Conservation (phyloP, 208 protist species). For the Naegleria fowleri region DNA sequence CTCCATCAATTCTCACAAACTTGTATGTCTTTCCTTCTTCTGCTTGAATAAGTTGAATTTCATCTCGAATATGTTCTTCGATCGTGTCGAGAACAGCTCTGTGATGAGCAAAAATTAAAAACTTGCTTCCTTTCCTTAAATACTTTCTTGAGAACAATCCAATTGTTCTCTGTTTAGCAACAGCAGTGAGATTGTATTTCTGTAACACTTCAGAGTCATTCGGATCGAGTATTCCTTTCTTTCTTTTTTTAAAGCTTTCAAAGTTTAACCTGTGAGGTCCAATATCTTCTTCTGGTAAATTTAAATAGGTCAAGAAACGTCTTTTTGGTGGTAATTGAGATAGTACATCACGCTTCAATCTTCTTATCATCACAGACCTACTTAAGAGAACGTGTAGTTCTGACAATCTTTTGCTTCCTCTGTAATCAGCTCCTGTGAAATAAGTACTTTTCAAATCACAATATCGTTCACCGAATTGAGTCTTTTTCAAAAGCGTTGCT, state of each 20-base stretch:
- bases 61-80: constrained; percentile 55
- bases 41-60: constrained; percentile 52
- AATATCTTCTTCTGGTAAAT: background rate
- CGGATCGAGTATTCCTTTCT: background rate
- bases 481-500: constrained; percentile 35
- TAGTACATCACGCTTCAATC: constrained; percentile 70
- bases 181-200: background rate
- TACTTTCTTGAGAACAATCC: constrained; percentile 69
- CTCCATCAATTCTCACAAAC: constrained; percentile 82
- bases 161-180: constrained; percentile 54
- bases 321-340: constrained; percentile 29
- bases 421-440: constrained; percentile 22
- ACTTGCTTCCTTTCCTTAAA: constrained; percentile 71
- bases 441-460: constrained; percentile 62
- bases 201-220: constrained; percentile 3
- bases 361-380: constrained; percentile 78
- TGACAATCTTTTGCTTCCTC: constrained; percentile 52
- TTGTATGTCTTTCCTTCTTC: constrained; percentile 52
- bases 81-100: constrained; percentile 80
- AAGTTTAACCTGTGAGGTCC: background rate
- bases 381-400: constrained; percentile 80
- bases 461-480: constrained; percentile 80
- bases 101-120: constrained; percentile 88
- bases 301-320: constrained; percentile 31
- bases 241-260: background rate